Evolutionary conservation across 2,329 filamentous ascomycete species (phyloP).

Genomic region (Talaromyces sp.): DNA sequence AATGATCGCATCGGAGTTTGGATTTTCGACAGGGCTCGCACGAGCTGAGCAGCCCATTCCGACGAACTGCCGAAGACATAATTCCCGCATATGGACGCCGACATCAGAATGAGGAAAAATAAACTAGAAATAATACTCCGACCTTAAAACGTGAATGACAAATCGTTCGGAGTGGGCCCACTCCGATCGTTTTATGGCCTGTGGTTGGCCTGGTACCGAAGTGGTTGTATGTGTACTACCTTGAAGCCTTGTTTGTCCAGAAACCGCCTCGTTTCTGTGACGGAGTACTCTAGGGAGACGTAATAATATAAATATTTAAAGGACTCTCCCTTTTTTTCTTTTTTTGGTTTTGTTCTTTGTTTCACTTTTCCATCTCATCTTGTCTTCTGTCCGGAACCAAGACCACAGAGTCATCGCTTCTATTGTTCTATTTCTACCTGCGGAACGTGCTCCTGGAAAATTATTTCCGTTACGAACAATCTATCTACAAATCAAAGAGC

Average conservation of each 20-base stretch:
- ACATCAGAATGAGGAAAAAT: background rate
- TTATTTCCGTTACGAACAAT: background rate
- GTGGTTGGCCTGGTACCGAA: background rate
- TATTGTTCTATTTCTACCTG: background rate
- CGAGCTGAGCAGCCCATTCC: constrained; percentile 31
- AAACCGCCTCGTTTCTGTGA: background rate
- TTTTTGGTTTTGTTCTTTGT: too few species aligned
- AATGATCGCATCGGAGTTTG: constrained; percentile 32
- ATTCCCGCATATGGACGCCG: background rate
- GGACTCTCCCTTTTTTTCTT: too few species aligned
- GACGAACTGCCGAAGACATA: constrained; percentile 18
- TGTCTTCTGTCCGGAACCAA: background rate
- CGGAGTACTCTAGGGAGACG: background rate
- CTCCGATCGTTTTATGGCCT: background rate
- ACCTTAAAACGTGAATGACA: background rate
- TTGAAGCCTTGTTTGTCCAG: background rate
- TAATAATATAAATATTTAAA: background rate
- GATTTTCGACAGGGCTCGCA: constrained; percentile 34
- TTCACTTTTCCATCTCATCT: background rate
- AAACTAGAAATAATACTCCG: background rate
- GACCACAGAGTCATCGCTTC: background rate
- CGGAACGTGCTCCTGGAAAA: background rate
- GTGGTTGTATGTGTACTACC: background rate
- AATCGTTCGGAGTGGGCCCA: background rate
- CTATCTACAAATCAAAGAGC: background rate